Evolutionary conservation across 2,329 filamentous ascomycete species (phyloP), one percentile per base, ranked within the genome.

Genomic region (Botryosphaeria agaves): DNA sequence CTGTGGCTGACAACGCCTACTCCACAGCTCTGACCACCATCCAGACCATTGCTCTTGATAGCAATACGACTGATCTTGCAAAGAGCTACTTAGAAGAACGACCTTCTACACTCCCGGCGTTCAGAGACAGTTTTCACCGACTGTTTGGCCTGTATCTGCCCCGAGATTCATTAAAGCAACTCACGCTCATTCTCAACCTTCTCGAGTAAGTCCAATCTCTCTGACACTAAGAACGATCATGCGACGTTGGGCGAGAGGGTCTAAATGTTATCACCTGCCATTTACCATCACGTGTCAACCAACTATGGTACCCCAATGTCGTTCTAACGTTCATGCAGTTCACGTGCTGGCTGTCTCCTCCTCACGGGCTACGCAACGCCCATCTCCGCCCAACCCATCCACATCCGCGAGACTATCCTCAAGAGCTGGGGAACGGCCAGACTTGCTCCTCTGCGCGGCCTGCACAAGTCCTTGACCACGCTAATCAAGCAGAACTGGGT

Each of bases 281-380:
- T n/a, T n/a, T n/a, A n/a, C n/a, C n/a, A n/a, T n/a, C n/a, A n/a
- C n/a, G n/a, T n/a, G n/a, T n/a, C n/a, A n/a, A n/a, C n/a, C 32
- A 20, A 3, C 12, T 5, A 24, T 26, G 21, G 26, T 18, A 15
- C 15, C 7, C 9, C 8, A 3, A 5, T 15, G 5, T 28, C 5
- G 29, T 7, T 28, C 17, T 31, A 20, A 26, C 21, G 26, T 7
- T 25, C 12, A 31, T 27, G 25, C 47, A 79, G 72, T 36, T 73
- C 72, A 14, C 64, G 69, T 19, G 48, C 64, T 3, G 76, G 76
- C 16, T 70, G 72, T 16, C 51, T 78, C 12, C 47, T 78, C 5
- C 56, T 81, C 28, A 83, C 78, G 0, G 76, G 77, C n/a, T 68
- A 72, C 45, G 60, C 66, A 38, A 68, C 63, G 0, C 69, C 75